Conservation (phyloP, 495 filamentous ascomycete genomes). For the Penicillium diatomitis region DNA sequence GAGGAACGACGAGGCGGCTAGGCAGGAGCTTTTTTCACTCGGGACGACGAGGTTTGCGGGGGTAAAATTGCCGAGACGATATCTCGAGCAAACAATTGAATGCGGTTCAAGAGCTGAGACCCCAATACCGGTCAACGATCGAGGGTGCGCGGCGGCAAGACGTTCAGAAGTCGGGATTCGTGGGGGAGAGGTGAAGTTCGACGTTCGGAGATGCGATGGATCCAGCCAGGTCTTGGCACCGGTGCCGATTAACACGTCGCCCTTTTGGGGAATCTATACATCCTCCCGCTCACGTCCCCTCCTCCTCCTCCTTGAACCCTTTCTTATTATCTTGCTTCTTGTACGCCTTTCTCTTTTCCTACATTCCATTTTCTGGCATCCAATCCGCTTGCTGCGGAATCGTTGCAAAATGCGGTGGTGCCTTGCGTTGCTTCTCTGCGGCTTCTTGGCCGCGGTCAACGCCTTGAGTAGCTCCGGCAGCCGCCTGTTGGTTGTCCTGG, state of each 20-base stretch:
- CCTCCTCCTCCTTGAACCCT: conserved; percentile 6
- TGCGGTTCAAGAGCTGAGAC: background rate
- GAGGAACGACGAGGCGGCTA: conserved; percentile 8
- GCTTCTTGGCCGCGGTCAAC: conserved; percentile 55
- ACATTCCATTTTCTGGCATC: conserved; percentile 7
- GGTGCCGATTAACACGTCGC: conserved; percentile 41
- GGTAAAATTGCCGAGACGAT: conserved; percentile 1
- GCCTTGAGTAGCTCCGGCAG: conserved; percentile 73
- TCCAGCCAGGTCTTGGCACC: conserved; percentile 34
- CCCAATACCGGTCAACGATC: conserved; percentile 4
- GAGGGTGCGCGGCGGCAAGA: conserved; percentile 4
- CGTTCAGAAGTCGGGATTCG: conserved; percentile 14
- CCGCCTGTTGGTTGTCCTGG: conserved; percentile 77
- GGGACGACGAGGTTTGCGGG: conserved; percentile 1
- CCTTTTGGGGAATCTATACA: conserved; percentile 26
- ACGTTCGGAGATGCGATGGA: conserved; percentile 32
- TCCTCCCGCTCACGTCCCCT: conserved; percentile 6
- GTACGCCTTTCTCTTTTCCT: background rate
- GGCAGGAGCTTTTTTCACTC: conserved; percentile 5
- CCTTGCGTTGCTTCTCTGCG: conserved; percentile 56
- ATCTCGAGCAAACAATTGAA: background rate
- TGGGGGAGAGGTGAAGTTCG: conserved; percentile 21
- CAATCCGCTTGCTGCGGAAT: conserved; percentile 33
- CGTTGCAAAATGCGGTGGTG: conserved; percentile 62
- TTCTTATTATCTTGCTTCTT: no score